Conservation (phyloP, 2,329 filamentous ascomycete genomes). For the Exophiala xenobiotica region DNA sequence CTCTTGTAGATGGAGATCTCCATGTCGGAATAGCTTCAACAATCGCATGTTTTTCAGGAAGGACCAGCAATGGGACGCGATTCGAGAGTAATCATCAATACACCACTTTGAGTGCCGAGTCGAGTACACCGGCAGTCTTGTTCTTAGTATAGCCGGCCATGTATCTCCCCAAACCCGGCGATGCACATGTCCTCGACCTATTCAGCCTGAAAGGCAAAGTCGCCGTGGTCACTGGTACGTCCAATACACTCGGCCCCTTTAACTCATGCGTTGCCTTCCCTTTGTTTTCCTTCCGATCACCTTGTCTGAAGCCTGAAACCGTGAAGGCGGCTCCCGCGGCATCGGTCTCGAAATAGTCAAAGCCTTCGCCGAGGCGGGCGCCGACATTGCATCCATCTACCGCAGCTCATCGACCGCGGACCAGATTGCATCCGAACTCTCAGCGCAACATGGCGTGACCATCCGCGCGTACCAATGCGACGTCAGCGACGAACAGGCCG, state of each 20-base stretch:
- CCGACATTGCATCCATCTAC: constrained; percentile 39
- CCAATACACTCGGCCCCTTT: background rate
- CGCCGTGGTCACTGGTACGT: constrained; percentile 32
- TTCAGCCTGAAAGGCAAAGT: constrained; percentile 36
- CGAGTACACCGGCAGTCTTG: background rate
- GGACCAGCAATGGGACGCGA: too few relatives aligned
- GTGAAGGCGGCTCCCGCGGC: constrained; percentile 35
- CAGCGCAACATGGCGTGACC: constrained; percentile 32
- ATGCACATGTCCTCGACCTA: constrained; percentile 29
- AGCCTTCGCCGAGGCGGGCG: constrained; percentile 42
- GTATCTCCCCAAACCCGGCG: constrained; percentile 5
- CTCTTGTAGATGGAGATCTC: too few relatives aligned
- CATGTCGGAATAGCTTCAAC: too few relatives aligned
- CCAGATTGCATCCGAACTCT: constrained; percentile 32
- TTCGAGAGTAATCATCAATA: too few relatives aligned
- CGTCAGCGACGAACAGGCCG: constrained; percentile 33
- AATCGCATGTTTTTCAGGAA: too few relatives aligned
- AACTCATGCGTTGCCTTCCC: background rate
- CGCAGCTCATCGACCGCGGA: constrained; percentile 32
- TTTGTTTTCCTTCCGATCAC: too few relatives aligned
- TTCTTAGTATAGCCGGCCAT: background rate
- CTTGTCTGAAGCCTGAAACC: constrained; percentile 4
- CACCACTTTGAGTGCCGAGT: background rate
- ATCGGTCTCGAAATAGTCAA: constrained; percentile 42
- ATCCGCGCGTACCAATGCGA: constrained; percentile 39